Evolutionary conservation across 345 rosid species (phyloP), one percentile per base, ranked within the genome.

Genomic region (Euphorbia tirucalli): DNA sequence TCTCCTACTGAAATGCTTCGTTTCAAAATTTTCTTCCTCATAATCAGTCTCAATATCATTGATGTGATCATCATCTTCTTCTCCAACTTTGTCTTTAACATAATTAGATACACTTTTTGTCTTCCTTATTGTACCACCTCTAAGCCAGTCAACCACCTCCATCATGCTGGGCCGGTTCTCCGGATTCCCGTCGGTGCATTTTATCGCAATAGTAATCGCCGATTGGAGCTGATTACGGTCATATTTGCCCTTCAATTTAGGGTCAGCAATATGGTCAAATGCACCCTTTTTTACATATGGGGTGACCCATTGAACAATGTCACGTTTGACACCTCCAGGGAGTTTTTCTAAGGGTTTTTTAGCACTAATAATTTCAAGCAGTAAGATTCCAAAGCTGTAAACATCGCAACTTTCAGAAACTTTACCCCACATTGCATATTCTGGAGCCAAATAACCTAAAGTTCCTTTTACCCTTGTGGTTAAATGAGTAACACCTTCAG

Each of bases 371-470:
- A 87, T 82, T 63, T 87, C 91, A 0, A 89, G 37, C 4, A 89
- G 85, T 22, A 89, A 44, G 62, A 89, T 83, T 2, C 91, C 94
- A n/a, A 86, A 89, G 68, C 94, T 89, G 16, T 84, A 87, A 10
- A 87, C 91, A 44, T 89, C 94, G 43, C 91, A 89, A 14, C 85
- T 81, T 44, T 87, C 89, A 0, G 89, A 87, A 21, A 87, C 91
- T 66, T 89, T 89, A 6, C 91, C 91, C 91, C 94, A 89, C 94
- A 89, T 89, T n/a, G 91, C 94, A 2, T 89, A 89, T 71, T 89
- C 91, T 0, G 94, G 94, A 18, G 94, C 94, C 43, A 87, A 77
- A 50, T 89, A 89, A 5, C 94, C 94, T 0, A 86, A 83, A 3
- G 89, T 86, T 11, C 94, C 94, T 58, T 89, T 87, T 11, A 89